These are phyloP conservation scores for Clonostachys rhizophaga DNA, from an alignment of 2,329 filamentous ascomycete species.

Conservation along the genomic window DNA sequence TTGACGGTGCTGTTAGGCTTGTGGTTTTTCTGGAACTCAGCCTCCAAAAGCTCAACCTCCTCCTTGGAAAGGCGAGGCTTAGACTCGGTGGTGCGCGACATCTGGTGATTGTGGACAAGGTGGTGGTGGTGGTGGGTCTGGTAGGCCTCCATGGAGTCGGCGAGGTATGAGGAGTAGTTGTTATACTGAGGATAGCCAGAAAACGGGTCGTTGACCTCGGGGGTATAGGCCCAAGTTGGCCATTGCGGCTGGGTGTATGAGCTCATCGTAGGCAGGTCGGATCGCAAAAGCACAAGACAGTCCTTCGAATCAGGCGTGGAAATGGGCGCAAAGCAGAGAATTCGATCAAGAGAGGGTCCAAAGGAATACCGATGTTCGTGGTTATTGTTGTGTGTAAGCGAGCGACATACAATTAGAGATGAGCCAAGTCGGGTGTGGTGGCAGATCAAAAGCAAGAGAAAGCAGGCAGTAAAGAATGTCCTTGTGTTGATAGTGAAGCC, in stretches of 20 bases:
- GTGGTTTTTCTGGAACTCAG: constrained; percentile 58
- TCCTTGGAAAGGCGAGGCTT: constrained; percentile 53
- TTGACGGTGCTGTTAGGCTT: constrained; percentile 61
- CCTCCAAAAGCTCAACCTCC: constrained; percentile 54
- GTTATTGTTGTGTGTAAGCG: too few species aligned
- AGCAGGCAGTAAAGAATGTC: background rate
- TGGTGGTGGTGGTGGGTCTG: constrained; percentile 25
- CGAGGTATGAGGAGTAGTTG: constrained; percentile 27
- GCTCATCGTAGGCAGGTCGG: constrained; percentile 17
- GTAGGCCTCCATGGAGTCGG: constrained; percentile 31
- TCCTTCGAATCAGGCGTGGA: background rate
- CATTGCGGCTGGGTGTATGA: constrained; percentile 26
- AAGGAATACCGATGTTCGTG: too few species aligned
- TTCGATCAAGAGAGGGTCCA: background rate
- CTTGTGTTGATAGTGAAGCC: too few species aligned
- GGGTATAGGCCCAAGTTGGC: constrained; percentile 24
- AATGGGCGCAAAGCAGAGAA: background rate
- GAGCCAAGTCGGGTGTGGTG: background rate
- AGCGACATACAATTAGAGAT: too few species aligned
- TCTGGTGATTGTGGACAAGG: constrained; percentile 27
- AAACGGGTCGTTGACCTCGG: constrained; percentile 18
- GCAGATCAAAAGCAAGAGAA: background rate
- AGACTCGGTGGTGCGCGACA: constrained; percentile 36
- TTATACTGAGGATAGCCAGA: constrained; percentile 19
- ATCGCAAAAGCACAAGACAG: background rate